Base-by-base conservation (phyloP, 1,284 basidiomycete genomes). In the Pyrrhoderma noxium region DNA sequence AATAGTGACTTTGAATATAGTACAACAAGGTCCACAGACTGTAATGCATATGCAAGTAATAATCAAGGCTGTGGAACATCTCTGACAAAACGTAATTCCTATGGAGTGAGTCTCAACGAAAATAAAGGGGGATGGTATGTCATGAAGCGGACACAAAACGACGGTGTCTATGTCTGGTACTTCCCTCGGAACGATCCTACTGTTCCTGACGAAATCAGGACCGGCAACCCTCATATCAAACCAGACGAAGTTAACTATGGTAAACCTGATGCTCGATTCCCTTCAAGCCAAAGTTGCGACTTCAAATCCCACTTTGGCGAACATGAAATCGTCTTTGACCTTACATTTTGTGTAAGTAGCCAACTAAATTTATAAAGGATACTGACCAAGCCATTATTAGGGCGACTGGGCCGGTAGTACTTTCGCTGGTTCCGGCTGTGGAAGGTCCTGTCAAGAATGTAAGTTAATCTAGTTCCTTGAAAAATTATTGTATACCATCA, bases 31-130 rank as follows among this genome's bases (percentile, higher is more conserved):
- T 51, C 21, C n/a, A 61, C 56, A 23, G 60, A 63, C 39, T 72
- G 70, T 53, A 64, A 65, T 38, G 69, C 68, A 4, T 59, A 61
- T 38, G 52, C 60, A 11, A 65, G 65, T 47, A 58, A 60, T 45
- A 70, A 72, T 55, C 59, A 62, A 31, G 70, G 70, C 1, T 73
- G 72, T 57, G 66, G 66, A 13, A 66, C 68, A 42, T 59, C 61
- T 44, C 60, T 69, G 47, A 61, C 58, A 7, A 62, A 60, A 23
- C 19, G 46, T 2, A 43, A 21, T n/a, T 50, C 64, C 42, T 67
- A 62, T 47, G 67, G 67, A 18, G 46, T 63, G 19, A 41, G 39
- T 22, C 63, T 66, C 57, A 68, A 68, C 61, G 45, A 55, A 22
- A 54, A 55, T 39, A 57, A 60, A 16, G 66, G 66, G 18, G 66